These are phyloP conservation scores for Medicago truncatula DNA, from an alignment of 306 rosid species.

Conservation along the genomic window MtrunA17r5.0-ANR NC_053047.1:31808501-31809000, in stretches of 20 bases:
- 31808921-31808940: no score
- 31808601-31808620: not conserved
- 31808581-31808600: not conserved
- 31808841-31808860: not conserved
- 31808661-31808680: not conserved
- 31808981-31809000: no score
- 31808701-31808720: no score
- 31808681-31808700: not conserved
- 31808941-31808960: no score
- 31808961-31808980: no score
- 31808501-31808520: not conserved
- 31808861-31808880: not conserved
- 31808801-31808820: not conserved
- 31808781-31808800: no score
- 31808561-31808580: not conserved
- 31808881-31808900: not conserved
- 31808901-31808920: no score
- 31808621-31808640: not conserved
- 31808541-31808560: not conserved
- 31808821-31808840: not conserved
- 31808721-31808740: no score
- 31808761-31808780: no score
- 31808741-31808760: no score
- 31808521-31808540: not conserved
- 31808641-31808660: not conserved